Conservation (phyloP, 2,329 filamentous ascomycete genomes). For the Aspergillus fructus region DNA sequence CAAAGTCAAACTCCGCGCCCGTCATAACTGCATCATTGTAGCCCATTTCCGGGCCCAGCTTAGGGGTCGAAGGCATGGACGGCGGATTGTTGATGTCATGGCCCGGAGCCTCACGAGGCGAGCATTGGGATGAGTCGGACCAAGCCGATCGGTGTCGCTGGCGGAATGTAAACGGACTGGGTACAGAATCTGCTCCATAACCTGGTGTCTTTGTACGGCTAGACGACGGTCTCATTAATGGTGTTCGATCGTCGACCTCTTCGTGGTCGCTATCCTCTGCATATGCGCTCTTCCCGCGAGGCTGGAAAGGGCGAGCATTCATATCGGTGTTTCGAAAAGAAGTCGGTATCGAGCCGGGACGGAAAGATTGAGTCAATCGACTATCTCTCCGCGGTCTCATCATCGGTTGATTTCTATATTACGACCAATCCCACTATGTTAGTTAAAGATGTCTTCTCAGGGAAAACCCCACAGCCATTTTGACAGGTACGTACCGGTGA, state of each 20-base stretch:
- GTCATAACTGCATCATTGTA: constrained; percentile 56
- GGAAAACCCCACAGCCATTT: not conserved
- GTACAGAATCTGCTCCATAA: constrained; percentile 33
- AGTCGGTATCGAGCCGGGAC: constrained; percentile 33
- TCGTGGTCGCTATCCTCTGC: constrained; percentile 32
- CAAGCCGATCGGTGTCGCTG: constrained; percentile 27
- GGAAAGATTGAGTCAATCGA: constrained; percentile 40
- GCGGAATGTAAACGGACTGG: constrained; percentile 26
- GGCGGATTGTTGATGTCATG: constrained; percentile 66
- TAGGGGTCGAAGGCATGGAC: constrained; percentile 60
- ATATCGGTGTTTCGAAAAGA: constrained; percentile 47
- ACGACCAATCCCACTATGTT: constrained; percentile 13
- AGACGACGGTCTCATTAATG: constrained; percentile 46
- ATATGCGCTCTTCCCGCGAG: constrained; percentile 26
- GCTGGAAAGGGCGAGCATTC: constrained; percentile 32
- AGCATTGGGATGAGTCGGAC: constrained; percentile 30
- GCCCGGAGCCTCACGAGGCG: constrained; percentile 27
- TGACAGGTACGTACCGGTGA: constrained; percentile 61
- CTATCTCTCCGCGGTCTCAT: constrained; percentile 65
- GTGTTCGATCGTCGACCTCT: constrained; percentile 53
- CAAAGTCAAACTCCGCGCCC: constrained; percentile 43
- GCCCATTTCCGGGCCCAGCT: constrained; percentile 51
- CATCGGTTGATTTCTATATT: constrained; percentile 55
- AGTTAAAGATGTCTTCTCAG: not conserved
- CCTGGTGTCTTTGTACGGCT: constrained; percentile 33